These are phyloP conservation scores for Craspedostauros australis DNA, from an alignment of 108 stramenopile genomes.

Conservation along the genomic window DNA sequence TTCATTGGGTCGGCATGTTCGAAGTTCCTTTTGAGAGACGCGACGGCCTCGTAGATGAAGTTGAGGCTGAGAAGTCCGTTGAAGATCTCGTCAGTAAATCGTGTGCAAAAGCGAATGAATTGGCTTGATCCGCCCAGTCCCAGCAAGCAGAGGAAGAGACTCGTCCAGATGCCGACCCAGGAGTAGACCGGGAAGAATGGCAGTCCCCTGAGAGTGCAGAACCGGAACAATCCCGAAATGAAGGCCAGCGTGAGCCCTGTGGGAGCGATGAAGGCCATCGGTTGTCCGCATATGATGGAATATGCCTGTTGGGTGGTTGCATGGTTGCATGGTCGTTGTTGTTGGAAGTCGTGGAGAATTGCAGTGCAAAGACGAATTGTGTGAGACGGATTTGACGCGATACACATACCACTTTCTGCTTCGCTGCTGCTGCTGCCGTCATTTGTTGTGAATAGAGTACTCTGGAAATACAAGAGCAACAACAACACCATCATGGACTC, in stretches of 20 bases:
- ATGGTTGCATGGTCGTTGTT: neutral
- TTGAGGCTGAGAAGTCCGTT: slow-evolving; percentile 90
- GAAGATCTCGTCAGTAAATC: slow-evolving; percentile 97
- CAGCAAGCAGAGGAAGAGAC: slow-evolving; percentile 71
- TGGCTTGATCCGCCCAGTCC: slow-evolving; percentile 76
- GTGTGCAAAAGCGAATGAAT: slow-evolving; percentile 88
- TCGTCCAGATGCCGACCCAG: slow-evolving; percentile 95
- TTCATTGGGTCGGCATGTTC: slow-evolving; percentile 72
- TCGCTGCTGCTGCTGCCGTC: no score
- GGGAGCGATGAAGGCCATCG: slow-evolving; percentile 96
- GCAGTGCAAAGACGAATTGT: neutral
- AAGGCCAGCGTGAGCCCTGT: slow-evolving; percentile 94
- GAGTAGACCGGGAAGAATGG: slow-evolving; percentile 93
- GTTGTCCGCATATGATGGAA: slow-evolving; percentile 85
- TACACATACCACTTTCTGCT: neutral
- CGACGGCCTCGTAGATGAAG: slow-evolving; percentile 89
- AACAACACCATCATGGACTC: slow-evolving; percentile 8
- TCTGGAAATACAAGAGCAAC: neutral
- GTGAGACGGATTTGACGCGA: neutral
- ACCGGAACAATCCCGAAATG: slow-evolving; percentile 84
- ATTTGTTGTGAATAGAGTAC: no score
- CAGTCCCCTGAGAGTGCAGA: slow-evolving; percentile 56
- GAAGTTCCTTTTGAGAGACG: slow-evolving; percentile 67
- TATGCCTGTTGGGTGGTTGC: slow-evolving; percentile 35
- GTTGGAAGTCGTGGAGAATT: neutral